These are phyloP conservation scores for Podospora anserina DNA, from an alignment of 495 filamentous ascomycete species.

Conservation along the genomic window DNA sequence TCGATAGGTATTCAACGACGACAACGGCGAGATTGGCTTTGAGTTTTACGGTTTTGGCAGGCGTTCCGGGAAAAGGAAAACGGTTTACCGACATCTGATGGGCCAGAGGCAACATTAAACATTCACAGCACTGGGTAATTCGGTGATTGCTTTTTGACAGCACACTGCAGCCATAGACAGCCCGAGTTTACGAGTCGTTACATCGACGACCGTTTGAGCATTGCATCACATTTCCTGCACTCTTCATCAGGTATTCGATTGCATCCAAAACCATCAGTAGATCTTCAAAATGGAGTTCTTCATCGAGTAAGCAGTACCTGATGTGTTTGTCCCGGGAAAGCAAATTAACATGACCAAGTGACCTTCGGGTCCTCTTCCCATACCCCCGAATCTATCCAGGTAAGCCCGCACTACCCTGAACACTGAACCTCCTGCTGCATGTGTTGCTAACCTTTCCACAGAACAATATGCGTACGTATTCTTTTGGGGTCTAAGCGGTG, in stretches of 20 bases:
- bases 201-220: constrained; percentile 6
- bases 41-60: not conserved
- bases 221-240: not conserved
- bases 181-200: not conserved
- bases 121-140: no score
- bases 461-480: constrained; percentile 86
- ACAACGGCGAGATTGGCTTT: not conserved
- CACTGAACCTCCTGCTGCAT: not conserved
- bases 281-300: constrained; percentile 79
- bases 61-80: not conserved
- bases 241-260: not conserved
- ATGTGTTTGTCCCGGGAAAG: not conserved
- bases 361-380: constrained; percentile 91
- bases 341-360: constrained; percentile 48
- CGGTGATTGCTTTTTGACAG: no score
- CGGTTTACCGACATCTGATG: not conserved
- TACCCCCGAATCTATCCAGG: constrained; percentile 96
- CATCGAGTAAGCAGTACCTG: constrained; percentile 57
- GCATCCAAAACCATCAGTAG: not conserved
- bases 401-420: constrained; percentile 27
- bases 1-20: not conserved
- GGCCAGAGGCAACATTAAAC: no score
- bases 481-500: constrained; percentile 1
- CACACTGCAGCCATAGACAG: not conserved
- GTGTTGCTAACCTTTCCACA: constrained; percentile 20